A percentile compares a stretch with the other conserved stretches of the same genome.
Conservation (phyloP, 2,329 filamentous ascomycete species). For the Zasmidium angulare region DNA sequence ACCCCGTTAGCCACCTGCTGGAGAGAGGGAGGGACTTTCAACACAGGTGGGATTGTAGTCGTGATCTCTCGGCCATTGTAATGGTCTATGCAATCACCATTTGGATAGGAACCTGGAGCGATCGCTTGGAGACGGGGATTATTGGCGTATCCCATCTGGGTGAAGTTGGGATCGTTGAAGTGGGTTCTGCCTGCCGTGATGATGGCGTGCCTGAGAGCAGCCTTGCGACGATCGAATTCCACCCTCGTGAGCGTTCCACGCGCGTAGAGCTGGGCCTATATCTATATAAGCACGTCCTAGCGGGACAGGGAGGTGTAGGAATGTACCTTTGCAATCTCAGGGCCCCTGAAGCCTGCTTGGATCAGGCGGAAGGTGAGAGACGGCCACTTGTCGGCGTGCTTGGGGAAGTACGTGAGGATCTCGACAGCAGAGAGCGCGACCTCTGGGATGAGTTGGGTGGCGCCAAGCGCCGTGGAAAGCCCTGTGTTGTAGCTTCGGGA, state of each 20-base stretch:
- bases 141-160: not conserved
- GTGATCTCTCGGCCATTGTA: conserved; percentile 1
- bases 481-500: not conserved
- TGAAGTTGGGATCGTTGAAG: not conserved
- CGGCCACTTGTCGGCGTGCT: not conserved
- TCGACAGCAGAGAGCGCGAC: not conserved
- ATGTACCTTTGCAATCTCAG: not conserved
- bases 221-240: not conserved
- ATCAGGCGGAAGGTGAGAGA: not conserved
- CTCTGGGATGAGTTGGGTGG: not conserved
- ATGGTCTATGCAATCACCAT: not conserved
- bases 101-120: not conserved
- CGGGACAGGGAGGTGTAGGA: not conserved
- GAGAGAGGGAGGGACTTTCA: not conserved
- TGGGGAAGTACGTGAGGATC: conserved; percentile 1
- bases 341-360: not conserved
- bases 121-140: not conserved
- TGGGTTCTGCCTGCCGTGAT: not conserved
- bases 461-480: not conserved
- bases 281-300: not conserved
- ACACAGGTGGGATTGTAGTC: not conserved
- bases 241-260: not conserved
- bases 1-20: conserved; percentile 1
- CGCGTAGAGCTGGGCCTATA: conserved; percentile 1
- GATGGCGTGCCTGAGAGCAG: not conserved